Percentiles rank a stretch among this genome's conserved stretches.
These are phyloP conservation scores for Pelargonium citronellum DNA, from an alignment of 441 rosid species.

Conservation along the genomic window DNA sequence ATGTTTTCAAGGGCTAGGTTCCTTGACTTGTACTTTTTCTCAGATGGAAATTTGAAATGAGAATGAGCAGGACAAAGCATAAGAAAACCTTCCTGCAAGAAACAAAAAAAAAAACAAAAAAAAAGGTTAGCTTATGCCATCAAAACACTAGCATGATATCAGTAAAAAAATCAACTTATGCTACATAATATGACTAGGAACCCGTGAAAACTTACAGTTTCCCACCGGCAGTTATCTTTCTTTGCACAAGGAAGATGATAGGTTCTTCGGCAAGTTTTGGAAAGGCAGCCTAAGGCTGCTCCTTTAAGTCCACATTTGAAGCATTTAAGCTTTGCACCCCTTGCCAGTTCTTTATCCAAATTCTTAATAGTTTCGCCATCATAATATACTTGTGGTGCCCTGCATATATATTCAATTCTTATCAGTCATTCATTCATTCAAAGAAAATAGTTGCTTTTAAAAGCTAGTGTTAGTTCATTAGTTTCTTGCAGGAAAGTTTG, in stretches of 20 bases:
- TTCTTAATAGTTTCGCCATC: conserved; percentile 54
- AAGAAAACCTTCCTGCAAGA: conserved; percentile 54
- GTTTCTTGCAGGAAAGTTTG: no score
- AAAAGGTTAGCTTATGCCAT: conserved; percentile 6
- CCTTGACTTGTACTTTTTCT: conserved; percentile 35
- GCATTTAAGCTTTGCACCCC: conserved; percentile 77
- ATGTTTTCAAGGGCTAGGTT: conserved; percentile 16
- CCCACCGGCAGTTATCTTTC: conserved; percentile 74
- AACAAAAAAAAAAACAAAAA: conserved; percentile 13
- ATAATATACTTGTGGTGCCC: conserved; percentile 82
- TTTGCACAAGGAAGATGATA: conserved; percentile 81
- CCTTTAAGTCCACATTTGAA: conserved; percentile 66
- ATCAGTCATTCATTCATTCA: neutral
- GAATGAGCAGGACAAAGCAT: conserved; percentile 72
- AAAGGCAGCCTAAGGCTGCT: conserved; percentile 79
- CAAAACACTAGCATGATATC: neutral
- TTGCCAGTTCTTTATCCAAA: conserved; percentile 61
- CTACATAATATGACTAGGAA: neutral
- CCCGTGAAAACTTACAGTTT: conserved; percentile 36
- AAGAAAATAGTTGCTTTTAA: neutral
- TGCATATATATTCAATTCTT: conserved; percentile 23
- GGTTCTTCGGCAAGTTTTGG: conserved; percentile 62
- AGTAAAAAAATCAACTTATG: neutral
- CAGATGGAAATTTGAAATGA: conserved; percentile 63
- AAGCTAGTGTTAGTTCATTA: no score